A percentile compares a stretch with the other conserved stretches of the same genome.
Evolutionary conservation across 1,284 basidiomycete genomes (phyloP).

Genomic region (Rhodotorula sp.): DNA sequence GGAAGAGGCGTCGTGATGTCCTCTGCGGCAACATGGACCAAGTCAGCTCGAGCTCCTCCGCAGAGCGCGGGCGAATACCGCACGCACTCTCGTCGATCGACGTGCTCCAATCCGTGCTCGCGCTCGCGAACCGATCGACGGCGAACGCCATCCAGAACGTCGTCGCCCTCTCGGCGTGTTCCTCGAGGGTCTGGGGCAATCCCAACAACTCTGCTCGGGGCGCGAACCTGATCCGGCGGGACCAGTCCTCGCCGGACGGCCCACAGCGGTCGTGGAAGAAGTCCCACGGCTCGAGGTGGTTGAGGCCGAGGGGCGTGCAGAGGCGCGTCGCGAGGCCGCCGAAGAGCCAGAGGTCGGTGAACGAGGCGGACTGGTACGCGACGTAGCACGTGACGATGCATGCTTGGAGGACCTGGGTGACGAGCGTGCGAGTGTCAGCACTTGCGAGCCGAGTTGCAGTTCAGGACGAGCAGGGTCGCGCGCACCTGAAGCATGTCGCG

Average conservation of each 20-base stretch:
- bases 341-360: constrained; percentile 36
- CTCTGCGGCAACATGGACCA: background rate
- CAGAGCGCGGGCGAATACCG: background rate
- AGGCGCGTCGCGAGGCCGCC: constrained; percentile 30
- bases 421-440: no score
- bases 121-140: constrained; percentile 39
- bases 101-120: constrained; percentile 26
- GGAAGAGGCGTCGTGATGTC: constrained; percentile 39
- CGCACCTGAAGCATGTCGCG: constrained; percentile 30
- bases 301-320: constrained; percentile 35
- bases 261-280: constrained; percentile 15
- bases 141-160: constrained; percentile 40
- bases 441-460: no score
- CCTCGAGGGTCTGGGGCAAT: constrained; percentile 14
- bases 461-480: no score
- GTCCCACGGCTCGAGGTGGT: constrained; percentile 35
- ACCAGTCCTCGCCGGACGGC: constrained; percentile 24
- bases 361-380: constrained; percentile 25
- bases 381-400: constrained; percentile 27
- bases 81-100: constrained; percentile 35
- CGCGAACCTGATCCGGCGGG: constrained; percentile 9
- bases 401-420: constrained; percentile 32
- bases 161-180: constrained; percentile 30
- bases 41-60: no score
- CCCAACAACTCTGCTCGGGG: constrained; percentile 25